Evolutionary conservation across 768 basidiomycete species (phyloP).

Genomic region (Grammothele lineata): DNA sequence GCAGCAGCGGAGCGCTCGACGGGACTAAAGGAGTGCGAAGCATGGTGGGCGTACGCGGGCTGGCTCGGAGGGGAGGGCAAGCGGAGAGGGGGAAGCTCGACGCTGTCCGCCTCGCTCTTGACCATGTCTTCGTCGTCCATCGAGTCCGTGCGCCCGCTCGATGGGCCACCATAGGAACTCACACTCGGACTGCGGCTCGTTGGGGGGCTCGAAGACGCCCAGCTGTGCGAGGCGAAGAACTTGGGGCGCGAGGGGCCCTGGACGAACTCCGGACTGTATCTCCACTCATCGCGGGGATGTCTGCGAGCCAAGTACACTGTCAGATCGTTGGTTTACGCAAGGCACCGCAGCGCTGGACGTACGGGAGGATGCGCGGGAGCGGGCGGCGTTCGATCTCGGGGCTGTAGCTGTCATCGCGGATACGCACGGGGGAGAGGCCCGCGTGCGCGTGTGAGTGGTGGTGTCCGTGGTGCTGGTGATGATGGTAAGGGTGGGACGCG

Average conservation of each 20-base stretch:
- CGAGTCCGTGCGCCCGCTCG: not conserved
- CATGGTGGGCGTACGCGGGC: no score
- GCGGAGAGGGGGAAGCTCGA: not conserved
- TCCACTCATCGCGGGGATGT: not conserved
- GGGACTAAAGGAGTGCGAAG: no score
- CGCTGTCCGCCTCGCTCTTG: constrained; percentile 2
- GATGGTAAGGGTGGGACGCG: no score
- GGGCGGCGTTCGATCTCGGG: not conserved
- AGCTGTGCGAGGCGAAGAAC: not conserved
- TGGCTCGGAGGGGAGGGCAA: no score
- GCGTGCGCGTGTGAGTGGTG: not conserved
- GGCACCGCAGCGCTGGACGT: no score
- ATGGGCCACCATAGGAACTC: not conserved
- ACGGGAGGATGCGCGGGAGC: constrained; percentile 4
- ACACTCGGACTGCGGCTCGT: constrained; percentile 13
- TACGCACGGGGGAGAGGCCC: not conserved
- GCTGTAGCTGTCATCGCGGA: constrained; percentile 2
- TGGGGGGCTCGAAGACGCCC: constrained; percentile 1
- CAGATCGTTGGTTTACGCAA: no score
- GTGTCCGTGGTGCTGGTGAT: no score
- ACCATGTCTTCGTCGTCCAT: constrained; percentile 4
- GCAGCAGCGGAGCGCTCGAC: no score
- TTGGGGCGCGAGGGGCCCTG: constrained; percentile 4
- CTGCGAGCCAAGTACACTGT: not conserved
- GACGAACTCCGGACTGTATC: constrained; percentile 9